Evolutionary conservation across 176 grass and related monocot species (phyloP), one percentile per base, ranked within the genome.

Genomic region (Bonia amplexicaulis): DNA sequence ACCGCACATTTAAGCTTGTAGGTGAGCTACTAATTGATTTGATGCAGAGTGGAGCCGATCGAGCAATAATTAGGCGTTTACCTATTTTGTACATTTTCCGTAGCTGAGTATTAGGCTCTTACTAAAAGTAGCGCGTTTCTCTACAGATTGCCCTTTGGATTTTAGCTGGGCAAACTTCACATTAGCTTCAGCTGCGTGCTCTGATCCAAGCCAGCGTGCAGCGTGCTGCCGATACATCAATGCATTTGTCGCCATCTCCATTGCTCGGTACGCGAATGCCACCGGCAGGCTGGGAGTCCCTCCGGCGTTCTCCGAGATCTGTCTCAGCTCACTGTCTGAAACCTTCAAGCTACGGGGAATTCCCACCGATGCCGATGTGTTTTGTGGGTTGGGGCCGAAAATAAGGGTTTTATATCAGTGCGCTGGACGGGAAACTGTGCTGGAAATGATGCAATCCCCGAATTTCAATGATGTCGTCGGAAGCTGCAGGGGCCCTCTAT

Each of bases 131-230:
- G 23, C 11, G 42, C 3, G 2, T 86, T 83, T 82, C 57, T 42
- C 40, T 39, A 27, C 76, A 95, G 93, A 90, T 55, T 96, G 96
- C 87, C 96, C 96, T 9, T 67, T 99, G 79, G 88, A 96, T 41
- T 99, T 99, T 82, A 89, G 90, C 37, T 99, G 96, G 96, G 90
- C 93, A 26, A 99, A 99, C 88, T 94, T 99, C 80, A 96, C 89
- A 55, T 19, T 74, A 53, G 96, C 93, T 22, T 83, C 89, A 2
- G 76, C 84, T 0, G 81, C 88, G 20, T 99, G 96, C 86, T 85
- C 87, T 37, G 82, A 99, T 83, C 78, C 86, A 2, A 69, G 84
- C n/a, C 87, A 96, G 80, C 91, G 92, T 44, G 79, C 89, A 2
- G 63, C 77, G 3, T 99, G 96, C 77, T 99, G 96, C 82, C 91